Evolutionary conservation across 2,329 filamentous ascomycete species (phyloP).

Genomic region (Colletotrichum simmondsii): DNA sequence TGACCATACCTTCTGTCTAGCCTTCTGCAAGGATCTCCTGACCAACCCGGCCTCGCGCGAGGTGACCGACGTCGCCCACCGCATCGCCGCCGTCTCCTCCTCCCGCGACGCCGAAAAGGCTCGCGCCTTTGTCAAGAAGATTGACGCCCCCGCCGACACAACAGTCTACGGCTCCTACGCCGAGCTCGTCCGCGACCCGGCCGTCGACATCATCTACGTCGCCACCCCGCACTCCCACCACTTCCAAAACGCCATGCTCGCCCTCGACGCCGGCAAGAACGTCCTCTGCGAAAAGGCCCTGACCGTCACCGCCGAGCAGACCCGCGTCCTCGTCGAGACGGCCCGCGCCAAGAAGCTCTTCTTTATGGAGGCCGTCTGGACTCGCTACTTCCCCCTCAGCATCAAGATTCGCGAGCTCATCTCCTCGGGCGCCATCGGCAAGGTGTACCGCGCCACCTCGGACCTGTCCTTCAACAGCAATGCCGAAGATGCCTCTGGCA

Average conservation of each 20-base stretch:
- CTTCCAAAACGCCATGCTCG: conserved; percentile 91
- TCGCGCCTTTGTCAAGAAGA: conserved; percentile 76
- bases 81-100: conserved; percentile 82
- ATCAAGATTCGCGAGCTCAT: conserved; percentile 78
- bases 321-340: conserved; percentile 76
- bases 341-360: conserved; percentile 79
- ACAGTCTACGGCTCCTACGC: conserved; percentile 84
- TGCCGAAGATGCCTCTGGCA: conserved; percentile 66
- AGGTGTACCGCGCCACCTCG: conserved; percentile 68
- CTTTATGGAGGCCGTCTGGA: conserved; percentile 92
- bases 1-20: conserved; percentile 43
- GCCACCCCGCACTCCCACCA: conserved; percentile 93
- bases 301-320: conserved; percentile 84
- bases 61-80: conserved; percentile 79
- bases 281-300: conserved; percentile 93
- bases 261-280: conserved; percentile 84
- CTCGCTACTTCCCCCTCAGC: conserved; percentile 86
- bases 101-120: conserved; percentile 79
- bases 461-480: conserved; percentile 72
- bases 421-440: conserved; percentile 64
- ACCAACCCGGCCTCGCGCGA: conserved; percentile 76
- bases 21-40: conserved; percentile 82
- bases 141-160: conserved; percentile 74
- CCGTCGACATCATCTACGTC: conserved; percentile 88
- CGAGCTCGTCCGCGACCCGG: conserved; percentile 80